Evolutionary conservation across 169 alveolate species (phyloP).

Genomic region (Cryptosporidium sp.): DNA sequence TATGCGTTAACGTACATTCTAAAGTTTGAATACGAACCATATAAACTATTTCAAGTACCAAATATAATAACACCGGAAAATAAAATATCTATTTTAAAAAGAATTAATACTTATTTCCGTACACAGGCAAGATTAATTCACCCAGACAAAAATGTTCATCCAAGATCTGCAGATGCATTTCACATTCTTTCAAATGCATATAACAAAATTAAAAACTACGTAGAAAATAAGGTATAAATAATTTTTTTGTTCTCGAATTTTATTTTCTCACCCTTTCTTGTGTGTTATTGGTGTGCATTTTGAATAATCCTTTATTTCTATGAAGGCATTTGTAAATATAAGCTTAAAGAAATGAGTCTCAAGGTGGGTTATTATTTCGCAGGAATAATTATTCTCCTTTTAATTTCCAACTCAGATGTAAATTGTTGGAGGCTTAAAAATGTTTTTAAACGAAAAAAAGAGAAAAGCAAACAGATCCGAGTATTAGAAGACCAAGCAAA

Average conservation of each 20-base stretch:
- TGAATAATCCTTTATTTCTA: not conserved
- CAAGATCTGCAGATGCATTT: slow-evolving; percentile 71
- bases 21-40: slow-evolving; percentile 39
- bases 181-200: slow-evolving; percentile 64
- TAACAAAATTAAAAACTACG: slow-evolving; percentile 35
- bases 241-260: not conserved
- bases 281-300: slow-evolving; percentile 43
- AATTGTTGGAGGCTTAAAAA: slow-evolving; percentile 41
- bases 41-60: slow-evolving; percentile 54
- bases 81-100: slow-evolving; percentile 27
- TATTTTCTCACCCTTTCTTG: slow-evolving; percentile 35
- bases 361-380: slow-evolving; percentile 31
- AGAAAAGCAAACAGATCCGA: slow-evolving; percentile 31
- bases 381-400: slow-evolving; percentile 28
- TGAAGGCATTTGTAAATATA: not conserved
- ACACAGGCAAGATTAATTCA: slow-evolving; percentile 61
- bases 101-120: slow-evolving; percentile 41
- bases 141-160: slow-evolving; percentile 67
- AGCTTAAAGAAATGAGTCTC: not conserved
- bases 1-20: slow-evolving; percentile 41
- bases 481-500: slow-evolving; percentile 67
- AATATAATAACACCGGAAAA: slow-evolving; percentile 21
- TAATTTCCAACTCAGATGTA: not conserved
- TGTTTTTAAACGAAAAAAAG: slow-evolving; percentile 20
- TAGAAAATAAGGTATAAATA: slow-evolving; percentile 21